These are phyloP conservation scores for Amanita rimosa DNA, from an alignment of 768 basidiomycete genomes.

Conservation along the genomic window DNA sequence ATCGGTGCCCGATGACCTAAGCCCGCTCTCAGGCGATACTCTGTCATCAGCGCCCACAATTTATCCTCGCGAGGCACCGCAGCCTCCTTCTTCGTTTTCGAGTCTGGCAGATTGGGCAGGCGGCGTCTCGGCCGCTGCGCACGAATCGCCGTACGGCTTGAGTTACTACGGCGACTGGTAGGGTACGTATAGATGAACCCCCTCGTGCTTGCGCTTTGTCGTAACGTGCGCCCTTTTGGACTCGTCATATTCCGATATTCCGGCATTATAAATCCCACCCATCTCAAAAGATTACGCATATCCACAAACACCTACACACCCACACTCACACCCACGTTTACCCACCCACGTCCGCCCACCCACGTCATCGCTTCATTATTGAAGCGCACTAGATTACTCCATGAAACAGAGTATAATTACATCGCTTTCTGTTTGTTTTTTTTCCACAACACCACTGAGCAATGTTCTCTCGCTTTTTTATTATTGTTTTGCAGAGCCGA, in stretches of 20 bases:
- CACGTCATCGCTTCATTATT: background rate
- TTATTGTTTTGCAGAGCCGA: background rate
- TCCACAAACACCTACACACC: too few relatives aligned
- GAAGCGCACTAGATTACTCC: background rate
- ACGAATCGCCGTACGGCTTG: background rate
- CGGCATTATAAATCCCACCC: too few relatives aligned
- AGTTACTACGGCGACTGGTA: conserved; percentile 2
- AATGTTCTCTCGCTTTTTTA: background rate
- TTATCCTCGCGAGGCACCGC: background rate
- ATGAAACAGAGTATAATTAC: background rate
- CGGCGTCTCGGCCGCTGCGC: background rate
- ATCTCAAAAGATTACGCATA: too few relatives aligned
- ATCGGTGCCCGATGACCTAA: background rate
- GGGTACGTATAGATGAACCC: background rate
- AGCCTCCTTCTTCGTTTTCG: conserved; percentile 2
- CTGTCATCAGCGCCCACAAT: background rate
- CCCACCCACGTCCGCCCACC: background rate
- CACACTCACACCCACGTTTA: too few relatives aligned
- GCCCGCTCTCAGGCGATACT: background rate
- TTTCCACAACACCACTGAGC: background rate
- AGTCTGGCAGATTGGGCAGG: conserved; percentile 6
- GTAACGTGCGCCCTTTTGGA: too few relatives aligned
- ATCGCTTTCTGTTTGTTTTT: background rate
- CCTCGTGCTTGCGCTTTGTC: too few relatives aligned
- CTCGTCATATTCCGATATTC: too few relatives aligned